Conservation (phyloP, 345 rosid genomes). For the Psidium friedrichsthalianum region DNA sequence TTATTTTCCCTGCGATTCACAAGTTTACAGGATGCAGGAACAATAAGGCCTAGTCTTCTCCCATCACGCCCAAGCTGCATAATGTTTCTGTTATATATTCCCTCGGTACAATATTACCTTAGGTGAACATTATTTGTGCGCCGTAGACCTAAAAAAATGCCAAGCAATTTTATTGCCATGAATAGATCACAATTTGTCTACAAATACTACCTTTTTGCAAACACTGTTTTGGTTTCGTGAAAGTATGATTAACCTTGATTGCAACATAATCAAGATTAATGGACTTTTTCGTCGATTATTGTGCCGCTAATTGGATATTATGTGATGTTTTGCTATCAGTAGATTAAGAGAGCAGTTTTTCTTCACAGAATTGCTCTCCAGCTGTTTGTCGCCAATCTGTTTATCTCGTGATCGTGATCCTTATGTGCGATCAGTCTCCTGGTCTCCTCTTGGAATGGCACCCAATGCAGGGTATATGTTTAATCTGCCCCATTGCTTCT, state of each 20-base stretch:
- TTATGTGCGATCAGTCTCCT: constrained; percentile 66
- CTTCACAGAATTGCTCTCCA: constrained; percentile 47
- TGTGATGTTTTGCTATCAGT: neutral
- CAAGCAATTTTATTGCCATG: neutral
- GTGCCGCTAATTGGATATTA: neutral
- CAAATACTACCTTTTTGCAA: neutral
- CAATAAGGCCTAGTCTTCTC: neutral
- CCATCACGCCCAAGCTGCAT: neutral
- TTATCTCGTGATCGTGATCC: constrained; percentile 62
- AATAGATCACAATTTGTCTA: neutral
- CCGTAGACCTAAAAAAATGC: neutral
- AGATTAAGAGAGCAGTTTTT: neutral
- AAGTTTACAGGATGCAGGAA: neutral
- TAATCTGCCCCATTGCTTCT: neutral
- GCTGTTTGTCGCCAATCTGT: constrained; percentile 48
- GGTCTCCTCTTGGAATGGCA: constrained; percentile 95
- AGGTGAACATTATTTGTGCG: neutral
- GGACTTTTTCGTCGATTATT: neutral
- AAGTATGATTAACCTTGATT: neutral
- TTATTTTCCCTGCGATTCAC: neutral
- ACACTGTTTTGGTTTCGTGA: neutral
- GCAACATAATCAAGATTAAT: neutral
- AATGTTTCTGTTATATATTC: neutral
- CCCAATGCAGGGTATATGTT: constrained; percentile 54
- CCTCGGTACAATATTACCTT: neutral